Conservation (phyloP, 306 rosid genomes). For the Quercus mongolica region DNA sequence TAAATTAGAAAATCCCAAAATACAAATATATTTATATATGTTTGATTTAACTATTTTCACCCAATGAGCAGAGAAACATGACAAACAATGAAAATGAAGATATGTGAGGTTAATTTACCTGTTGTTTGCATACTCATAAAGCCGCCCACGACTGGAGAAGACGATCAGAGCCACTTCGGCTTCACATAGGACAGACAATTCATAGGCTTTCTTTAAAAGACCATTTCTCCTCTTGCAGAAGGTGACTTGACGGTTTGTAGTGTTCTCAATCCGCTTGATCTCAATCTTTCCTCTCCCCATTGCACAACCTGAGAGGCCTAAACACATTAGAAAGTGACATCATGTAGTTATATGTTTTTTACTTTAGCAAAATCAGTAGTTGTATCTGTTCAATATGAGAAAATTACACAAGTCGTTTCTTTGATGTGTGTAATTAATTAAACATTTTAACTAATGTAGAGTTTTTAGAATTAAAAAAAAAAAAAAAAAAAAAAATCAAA, state of each 20-base stretch:
- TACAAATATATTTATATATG: background rate
- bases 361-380: background rate
- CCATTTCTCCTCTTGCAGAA: slow-evolving; percentile 97
- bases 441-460: no score
- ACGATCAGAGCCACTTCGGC: slow-evolving; percentile 91
- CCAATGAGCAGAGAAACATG: background rate
- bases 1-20: background rate
- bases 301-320: background rate
- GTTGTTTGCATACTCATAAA: slow-evolving; percentile 86
- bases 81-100: background rate
- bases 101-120: slow-evolving; percentile 30
- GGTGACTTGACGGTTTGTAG: slow-evolving; percentile 87
- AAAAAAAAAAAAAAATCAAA: no score
- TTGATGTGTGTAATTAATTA: no score
- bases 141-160: slow-evolving; percentile 92
- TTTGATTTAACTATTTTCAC: background rate
- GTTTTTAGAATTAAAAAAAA: no score
- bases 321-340: background rate
- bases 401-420: no score
- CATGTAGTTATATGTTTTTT: background rate
- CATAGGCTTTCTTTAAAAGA: slow-evolving; percentile 89
- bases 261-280: slow-evolving; percentile 94
- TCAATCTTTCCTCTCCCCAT: slow-evolving; percentile 98
- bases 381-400: background rate
- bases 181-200: slow-evolving; percentile 88